Evolutionary conservation across 345 rosid species (phyloP).

Genomic region (Salix viminalis): DNA sequence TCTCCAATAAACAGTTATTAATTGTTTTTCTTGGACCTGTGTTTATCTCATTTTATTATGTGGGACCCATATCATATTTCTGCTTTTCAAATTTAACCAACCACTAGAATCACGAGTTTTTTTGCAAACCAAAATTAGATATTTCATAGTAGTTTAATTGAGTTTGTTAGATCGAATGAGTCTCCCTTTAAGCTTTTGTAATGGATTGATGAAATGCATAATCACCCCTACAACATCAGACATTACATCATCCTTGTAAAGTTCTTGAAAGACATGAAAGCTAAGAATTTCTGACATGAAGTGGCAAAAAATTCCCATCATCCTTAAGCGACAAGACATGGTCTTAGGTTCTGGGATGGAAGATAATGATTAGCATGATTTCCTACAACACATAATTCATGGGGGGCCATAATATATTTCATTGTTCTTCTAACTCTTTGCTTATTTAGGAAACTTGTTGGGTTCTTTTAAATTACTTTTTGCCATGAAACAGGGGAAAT

Average conservation of each 20-base stretch:
- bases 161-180: neutral
- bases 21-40: too few relatives aligned
- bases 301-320: neutral
- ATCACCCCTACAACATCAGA: neutral
- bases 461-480: neutral
- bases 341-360: slow-evolving; percentile 15
- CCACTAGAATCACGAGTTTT: too few relatives aligned
- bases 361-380: slow-evolving; percentile 7
- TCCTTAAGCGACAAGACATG: slow-evolving; percentile 28
- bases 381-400: neutral
- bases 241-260: neutral
- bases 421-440: neutral
- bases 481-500: slow-evolving; percentile 7
- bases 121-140: neutral
- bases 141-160: neutral
- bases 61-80: too few relatives aligned
- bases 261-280: neutral
- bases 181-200: neutral
- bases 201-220: neutral
- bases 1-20: too few relatives aligned
- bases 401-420: neutral
- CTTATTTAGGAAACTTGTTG: neutral
- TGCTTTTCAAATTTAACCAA: too few relatives aligned
- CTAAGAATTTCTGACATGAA: neutral
- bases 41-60: too few relatives aligned